A percentile compares a stretch with the other conserved stretches of the same genome.
These are phyloP conservation scores for Pichia sp. DNA, from an alignment of 1,139 yeast genomes.

Conservation along the genomic window DNA sequence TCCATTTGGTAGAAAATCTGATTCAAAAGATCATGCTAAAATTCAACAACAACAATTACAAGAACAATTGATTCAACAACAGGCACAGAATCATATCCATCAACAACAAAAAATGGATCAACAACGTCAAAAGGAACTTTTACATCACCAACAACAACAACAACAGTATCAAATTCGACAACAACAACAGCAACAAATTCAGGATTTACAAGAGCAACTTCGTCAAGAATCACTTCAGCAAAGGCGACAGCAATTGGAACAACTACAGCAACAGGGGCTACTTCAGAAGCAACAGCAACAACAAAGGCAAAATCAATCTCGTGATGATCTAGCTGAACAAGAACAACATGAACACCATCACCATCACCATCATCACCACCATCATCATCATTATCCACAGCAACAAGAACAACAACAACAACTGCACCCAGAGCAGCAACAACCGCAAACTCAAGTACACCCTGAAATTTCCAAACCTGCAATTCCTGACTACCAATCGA, in stretches of 20 bases:
- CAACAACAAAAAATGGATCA: constrained; percentile 2
- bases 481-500: constrained; percentile 15
- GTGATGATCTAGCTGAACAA: background rate
- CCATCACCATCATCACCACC: constrained; percentile 8
- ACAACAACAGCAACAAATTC: background rate
- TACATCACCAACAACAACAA: background rate
- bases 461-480: background rate
- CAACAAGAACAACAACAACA: background rate
- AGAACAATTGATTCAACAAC: constrained; percentile 7
- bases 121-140: background rate
- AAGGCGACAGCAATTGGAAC: background rate
- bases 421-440: background rate
- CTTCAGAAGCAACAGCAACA: background rate
- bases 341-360: constrained; percentile 2
- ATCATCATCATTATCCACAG: constrained; percentile 3
- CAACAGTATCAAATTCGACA: background rate
- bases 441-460: background rate
- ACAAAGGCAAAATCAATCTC: background rate
- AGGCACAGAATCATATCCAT: background rate
- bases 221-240: background rate
- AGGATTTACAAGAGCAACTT: background rate
- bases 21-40: background rate
- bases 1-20: constrained; percentile 5
- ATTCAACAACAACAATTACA: constrained; percentile 3
- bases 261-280: background rate